A percentile compares a stretch with the other conserved stretches of the same genome.
phyloP scores from a whole-genome alignment of 495 filamentous ascomycete genomes.

The Trichoderma virens region DNA sequence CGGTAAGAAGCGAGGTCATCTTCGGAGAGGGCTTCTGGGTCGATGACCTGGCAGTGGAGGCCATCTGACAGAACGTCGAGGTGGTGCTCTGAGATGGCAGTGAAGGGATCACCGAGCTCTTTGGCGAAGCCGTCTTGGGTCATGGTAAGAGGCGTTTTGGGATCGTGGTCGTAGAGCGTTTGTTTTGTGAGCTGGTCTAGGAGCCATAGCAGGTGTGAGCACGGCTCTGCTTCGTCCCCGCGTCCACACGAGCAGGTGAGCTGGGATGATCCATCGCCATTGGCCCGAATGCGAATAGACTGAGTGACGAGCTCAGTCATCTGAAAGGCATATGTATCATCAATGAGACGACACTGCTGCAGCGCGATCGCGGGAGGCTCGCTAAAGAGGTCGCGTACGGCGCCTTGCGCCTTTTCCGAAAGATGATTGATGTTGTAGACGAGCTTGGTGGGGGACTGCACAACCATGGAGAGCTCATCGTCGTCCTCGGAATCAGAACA shows the following conservation, averaged over 20 bases:
- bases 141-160: conserved; percentile 26
- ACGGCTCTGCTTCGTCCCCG: conserved; percentile 23
- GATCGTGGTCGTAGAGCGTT: conserved; percentile 27
- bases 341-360: conserved; percentile 32
- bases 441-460: conserved; percentile 10
- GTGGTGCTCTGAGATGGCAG: conserved; percentile 32
- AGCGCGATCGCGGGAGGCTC: conserved; percentile 33
- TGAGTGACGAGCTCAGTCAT: conserved; percentile 39
- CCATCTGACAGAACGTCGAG: conserved; percentile 38
- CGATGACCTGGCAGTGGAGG: conserved; percentile 33
- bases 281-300: conserved; percentile 33
- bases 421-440: conserved; percentile 18
- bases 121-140: conserved; percentile 29
- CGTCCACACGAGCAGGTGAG: conserved; percentile 36
- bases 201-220: conserved; percentile 43
- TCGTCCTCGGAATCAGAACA: neutral
- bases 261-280: conserved; percentile 26
- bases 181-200: conserved; percentile 37
- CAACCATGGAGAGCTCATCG: neutral
- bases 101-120: conserved; percentile 35
- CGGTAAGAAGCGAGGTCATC: conserved; percentile 18
- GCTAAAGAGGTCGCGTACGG: conserved; percentile 19
- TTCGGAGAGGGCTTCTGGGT: conserved; percentile 19
- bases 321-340: conserved; percentile 36
- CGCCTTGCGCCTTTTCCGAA: conserved; percentile 19